phyloP scores from a whole-genome alignment of 345 rosid genomes.

The Euphorbia peplus region DNA sequence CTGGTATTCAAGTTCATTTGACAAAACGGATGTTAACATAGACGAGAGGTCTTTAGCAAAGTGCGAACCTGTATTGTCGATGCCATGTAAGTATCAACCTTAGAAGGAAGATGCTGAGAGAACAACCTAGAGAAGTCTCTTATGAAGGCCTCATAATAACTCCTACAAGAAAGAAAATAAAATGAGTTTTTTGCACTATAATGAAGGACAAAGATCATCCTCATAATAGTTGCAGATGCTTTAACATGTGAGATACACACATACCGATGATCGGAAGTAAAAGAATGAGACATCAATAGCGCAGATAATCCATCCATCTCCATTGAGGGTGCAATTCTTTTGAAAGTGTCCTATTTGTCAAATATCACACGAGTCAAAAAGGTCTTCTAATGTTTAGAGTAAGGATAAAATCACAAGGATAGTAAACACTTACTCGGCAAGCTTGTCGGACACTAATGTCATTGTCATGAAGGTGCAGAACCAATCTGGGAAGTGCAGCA shows the following conservation, averaged over 20 bases:
- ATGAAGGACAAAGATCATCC: conserved; percentile 9
- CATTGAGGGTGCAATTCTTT: conserved; percentile 59
- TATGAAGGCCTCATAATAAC: conserved; percentile 69
- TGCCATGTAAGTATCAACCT: conserved; percentile 75
- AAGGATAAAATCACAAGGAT: conserved; percentile 14
- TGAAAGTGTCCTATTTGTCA: conserved; percentile 59
- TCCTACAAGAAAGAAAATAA: conserved; percentile 39
- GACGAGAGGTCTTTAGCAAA: background rate
- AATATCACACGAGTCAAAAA: conserved; percentile 16
- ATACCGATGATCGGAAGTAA: conserved; percentile 78
- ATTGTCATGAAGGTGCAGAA: conserved; percentile 78
- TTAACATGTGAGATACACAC: conserved; percentile 13
- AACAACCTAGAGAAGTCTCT: conserved; percentile 71
- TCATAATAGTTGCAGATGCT: background rate
- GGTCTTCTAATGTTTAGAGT: conserved; percentile 4
- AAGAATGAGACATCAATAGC: conserved; percentile 49
- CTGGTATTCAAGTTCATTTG: background rate
- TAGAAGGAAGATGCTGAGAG: conserved; percentile 53
- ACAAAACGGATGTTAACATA: background rate
- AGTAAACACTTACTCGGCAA: conserved; percentile 61
- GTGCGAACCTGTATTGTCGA: conserved; percentile 73
- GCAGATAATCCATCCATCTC: conserved; percentile 54
- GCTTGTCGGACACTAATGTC: conserved; percentile 73
- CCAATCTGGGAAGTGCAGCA: conserved; percentile 73
- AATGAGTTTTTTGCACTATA: background rate